phyloP scores from a whole-genome alignment of 257 asterid genomes.

The Solanum paucissectum region DNA sequence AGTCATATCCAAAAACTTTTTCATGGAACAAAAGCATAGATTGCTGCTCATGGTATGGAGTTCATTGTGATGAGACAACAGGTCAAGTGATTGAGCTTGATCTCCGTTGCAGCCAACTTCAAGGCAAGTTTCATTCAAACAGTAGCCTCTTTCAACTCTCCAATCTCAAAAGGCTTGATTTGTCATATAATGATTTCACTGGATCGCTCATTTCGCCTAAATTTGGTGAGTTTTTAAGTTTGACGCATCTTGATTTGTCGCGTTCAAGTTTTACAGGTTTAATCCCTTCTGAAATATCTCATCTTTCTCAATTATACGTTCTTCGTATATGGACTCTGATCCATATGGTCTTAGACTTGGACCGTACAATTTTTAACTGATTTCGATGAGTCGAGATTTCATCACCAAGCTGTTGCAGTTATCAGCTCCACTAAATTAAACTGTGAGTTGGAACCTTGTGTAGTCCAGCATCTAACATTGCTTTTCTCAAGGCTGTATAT shows the following conservation, averaged over 20 bases:
- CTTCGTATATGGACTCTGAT: not conserved
- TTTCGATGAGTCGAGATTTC: too few relatives aligned
- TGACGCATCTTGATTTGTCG: slow-evolving; percentile 10
- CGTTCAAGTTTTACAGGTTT: slow-evolving; percentile 6
- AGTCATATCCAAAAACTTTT: not conserved
- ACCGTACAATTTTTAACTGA: too few relatives aligned
- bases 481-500: too few relatives aligned
- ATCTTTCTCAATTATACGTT: slow-evolving; percentile 1
- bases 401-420: too few relatives aligned
- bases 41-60: slow-evolving; percentile 12
- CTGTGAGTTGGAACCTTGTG: too few relatives aligned
- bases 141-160: not conserved
- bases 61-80: not conserved
- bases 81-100: slow-evolving; percentile 7
- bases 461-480: too few relatives aligned
- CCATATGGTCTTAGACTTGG: not conserved
- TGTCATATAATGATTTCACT: too few relatives aligned
- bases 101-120: slow-evolving; percentile 11
- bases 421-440: too few relatives aligned
- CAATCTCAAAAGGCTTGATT: too few relatives aligned
- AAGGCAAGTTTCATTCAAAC: slow-evolving; percentile 1
- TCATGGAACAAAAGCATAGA: not conserved
- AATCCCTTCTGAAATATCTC: slow-evolving; percentile 5
- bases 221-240: too few relatives aligned
- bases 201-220: too few relatives aligned